Base-by-base conservation (phyloP, 2,329 filamentous ascomycete genomes). In the Colletotrichum abscissum region DNA sequence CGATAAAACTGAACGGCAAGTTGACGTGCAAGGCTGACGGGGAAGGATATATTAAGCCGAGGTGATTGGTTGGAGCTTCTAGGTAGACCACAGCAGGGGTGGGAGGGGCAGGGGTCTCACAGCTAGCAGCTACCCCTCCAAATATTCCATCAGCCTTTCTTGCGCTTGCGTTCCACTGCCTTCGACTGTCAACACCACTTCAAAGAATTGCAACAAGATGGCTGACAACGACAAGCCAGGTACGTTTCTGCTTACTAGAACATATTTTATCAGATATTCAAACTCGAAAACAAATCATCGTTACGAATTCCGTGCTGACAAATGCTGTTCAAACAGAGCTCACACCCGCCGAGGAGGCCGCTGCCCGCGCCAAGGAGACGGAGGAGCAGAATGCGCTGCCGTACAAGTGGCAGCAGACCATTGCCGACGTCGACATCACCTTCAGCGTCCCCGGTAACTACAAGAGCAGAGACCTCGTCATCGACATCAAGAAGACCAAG, bases 351-450 rank as follows among this genome's bases (percentile, higher is more conserved):
- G 87, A 91, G 76, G 85, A 88, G 76, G 90, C 88, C 12, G 89
- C 89, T 24, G 87, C 89, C 71, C 87, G 86, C 76, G 92, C 91
- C 75, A 92, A 92, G 81, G 95, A 99, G 86, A 88, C 90, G 69
- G 93, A 92, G 78, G 97, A 99, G 86, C 97, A 99, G 87, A 93
- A 92, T 55, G 90, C 92, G 28, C 92, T 99, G 55, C 97, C 97
- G 1, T 99, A 99, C 91, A 97, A 97, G 86, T 99, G 97, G 97
- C 93, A 90, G 12, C 97, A 99, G 86, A 95, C 93, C 28, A 98
- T 99, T 81, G 89, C 88, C 77, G 97, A 98, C 80, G 86, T 98
- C 74, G 94, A 98, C 80, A 85, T 98, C 79, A 92, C 89, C 63
- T 89, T 97, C 72, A 86, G 89, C 33, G 91, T 99, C 1, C 93